Evolutionary conservation across 2,329 filamentous ascomycete species (phyloP).

Genomic region (Neonectria sp.): DNA sequence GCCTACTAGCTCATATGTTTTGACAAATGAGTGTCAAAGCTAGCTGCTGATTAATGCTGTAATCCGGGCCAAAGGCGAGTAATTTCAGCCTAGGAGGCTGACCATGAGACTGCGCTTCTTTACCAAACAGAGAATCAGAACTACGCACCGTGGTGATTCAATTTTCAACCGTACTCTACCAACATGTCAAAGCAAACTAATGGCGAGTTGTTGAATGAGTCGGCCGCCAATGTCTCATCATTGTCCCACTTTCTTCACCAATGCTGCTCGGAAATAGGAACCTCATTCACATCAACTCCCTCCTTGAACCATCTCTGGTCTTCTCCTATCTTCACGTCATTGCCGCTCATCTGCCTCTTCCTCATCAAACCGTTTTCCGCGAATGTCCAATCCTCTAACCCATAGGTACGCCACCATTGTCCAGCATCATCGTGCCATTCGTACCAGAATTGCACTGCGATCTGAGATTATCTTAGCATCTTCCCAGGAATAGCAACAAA

Average conservation of each 20-base stretch:
- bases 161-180: constrained; percentile 7
- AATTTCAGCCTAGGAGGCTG: not conserved
- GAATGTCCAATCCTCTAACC: constrained; percentile 86
- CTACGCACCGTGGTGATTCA: not conserved
- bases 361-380: constrained; percentile 78
- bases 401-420: constrained; percentile 91
- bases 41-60: too few relatives aligned
- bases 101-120: constrained; percentile 3
- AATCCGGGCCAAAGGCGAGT: not conserved
- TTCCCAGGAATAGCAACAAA: not conserved
- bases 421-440: constrained; percentile 80
- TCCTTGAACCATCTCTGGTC: constrained; percentile 79
- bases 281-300: constrained; percentile 77
- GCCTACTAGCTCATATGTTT: too few relatives aligned
- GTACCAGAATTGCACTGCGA: constrained; percentile 94
- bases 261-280: constrained; percentile 77
- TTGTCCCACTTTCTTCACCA: constrained; percentile 64
- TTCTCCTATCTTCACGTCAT: constrained; percentile 76
- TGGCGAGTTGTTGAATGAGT: not conserved
- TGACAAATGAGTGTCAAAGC: too few relatives aligned
- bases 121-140: constrained; percentile 2
- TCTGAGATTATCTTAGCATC: constrained; percentile 56
- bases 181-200: constrained; percentile 7
- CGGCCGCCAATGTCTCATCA: not conserved
- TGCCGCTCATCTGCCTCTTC: constrained; percentile 83